These are phyloP conservation scores for Epichloe festucae DNA, from an alignment of 2,329 filamentous ascomycete genomes.

Conservation along the genomic window DNA sequence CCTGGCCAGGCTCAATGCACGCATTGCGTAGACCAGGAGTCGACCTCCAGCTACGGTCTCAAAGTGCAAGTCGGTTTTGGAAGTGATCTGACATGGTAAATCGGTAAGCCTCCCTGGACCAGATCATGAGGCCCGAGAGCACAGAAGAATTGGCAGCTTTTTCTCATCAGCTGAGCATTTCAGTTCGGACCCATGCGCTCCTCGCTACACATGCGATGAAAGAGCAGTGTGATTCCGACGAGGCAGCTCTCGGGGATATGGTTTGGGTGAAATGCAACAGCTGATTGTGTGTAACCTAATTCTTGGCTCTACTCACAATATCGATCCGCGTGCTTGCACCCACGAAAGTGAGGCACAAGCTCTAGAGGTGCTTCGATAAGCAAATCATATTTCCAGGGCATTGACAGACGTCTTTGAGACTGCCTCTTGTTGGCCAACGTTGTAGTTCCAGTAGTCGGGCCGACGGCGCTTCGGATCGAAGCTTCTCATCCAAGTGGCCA, in stretches of 20 bases:
- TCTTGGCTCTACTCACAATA: conserved; percentile 27
- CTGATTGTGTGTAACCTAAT: conserved; percentile 36
- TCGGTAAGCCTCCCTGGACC: not conserved
- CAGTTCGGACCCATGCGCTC: conserved; percentile 30
- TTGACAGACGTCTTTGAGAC: conserved; percentile 21
- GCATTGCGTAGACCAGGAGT: conserved; percentile 27
- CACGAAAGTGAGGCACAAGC: not conserved
- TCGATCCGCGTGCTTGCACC: conserved; percentile 4
- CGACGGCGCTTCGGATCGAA: conserved; percentile 63
- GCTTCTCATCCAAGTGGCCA: conserved; percentile 58
- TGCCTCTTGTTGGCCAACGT: conserved; percentile 36
- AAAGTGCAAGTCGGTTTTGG: conserved; percentile 20
- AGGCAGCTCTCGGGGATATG: conserved; percentile 18
- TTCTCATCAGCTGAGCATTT: conserved; percentile 28
- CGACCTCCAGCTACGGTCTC: conserved; percentile 20
- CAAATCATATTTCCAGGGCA: not conserved
- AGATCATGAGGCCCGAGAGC: conserved; percentile 30
- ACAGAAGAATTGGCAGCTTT: conserved; percentile 22
- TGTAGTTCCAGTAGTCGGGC: conserved; percentile 50
- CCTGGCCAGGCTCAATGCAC: conserved; percentile 37
- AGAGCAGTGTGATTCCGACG: conserved; percentile 30
- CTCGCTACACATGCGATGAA: conserved; percentile 22
- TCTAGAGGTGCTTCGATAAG: not conserved
- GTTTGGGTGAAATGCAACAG: conserved; percentile 21
- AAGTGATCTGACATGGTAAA: conserved; percentile 7